Base-by-base conservation (phyloP, 805 yeast species). In the Metschnikowia henanensis region DNA sequence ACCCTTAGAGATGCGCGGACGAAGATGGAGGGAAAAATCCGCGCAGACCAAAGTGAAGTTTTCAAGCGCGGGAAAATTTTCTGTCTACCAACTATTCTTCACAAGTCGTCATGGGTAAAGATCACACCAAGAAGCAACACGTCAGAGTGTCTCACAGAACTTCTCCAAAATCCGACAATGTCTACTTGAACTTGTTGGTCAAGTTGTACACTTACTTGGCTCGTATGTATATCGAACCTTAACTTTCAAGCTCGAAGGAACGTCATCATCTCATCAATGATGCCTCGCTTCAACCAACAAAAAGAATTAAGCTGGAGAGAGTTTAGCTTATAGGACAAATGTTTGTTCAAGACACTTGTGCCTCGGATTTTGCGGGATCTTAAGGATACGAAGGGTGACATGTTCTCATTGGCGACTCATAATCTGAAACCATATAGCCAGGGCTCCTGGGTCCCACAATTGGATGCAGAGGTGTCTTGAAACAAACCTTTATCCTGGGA, bases 91-190 rank as follows among this genome's bases (percentile, higher is more conserved):
- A 35, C 50, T 44, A 40, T 41, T 52, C 53, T 45, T 52, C 55
- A 52, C 37, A 37, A 44, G 40, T 42, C 58, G 46, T 47, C 44
- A 91, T 91, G 98, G 98, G 97, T 84, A 88, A 84, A 79, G 98
- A 94, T 81, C 96, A 88, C 81, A 81, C 85, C 77, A 73, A 83
- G 74, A 94, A 92, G 79, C 97, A 89, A 80, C 99, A 94, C 85
- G 82, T 80, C 72, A 88, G 90, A 79, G 78, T 84, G 63, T 84
- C 95, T 77, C 96, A 89, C 89, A 90, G 99, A 81, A 79, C 85
- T 73, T 97, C 97, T 77, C 99, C 99, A 80, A 89, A 89, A 83
- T 92, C 98, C 61, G 96, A 94, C 80, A 94, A 94, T 75, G 97
- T 91, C 79, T 94, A 94, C 97, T 82, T 94, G 80, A 87, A 86